Base-by-base conservation (phyloP, 129 eudicot species). In the Logfia minima region DNA sequence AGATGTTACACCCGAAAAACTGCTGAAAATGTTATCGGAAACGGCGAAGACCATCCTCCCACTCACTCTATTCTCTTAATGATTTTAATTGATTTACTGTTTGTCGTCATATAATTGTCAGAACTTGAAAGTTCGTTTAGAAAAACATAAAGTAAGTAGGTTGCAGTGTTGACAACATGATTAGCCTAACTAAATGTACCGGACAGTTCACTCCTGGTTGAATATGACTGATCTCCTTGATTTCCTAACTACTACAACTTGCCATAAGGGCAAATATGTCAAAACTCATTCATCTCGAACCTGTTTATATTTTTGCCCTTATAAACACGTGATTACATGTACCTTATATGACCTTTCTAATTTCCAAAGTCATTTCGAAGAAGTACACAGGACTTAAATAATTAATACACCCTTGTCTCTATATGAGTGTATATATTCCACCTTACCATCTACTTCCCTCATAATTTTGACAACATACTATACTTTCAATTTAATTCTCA, bases 281-380 rank as follows among this genome's bases (percentile, higher is more conserved):
- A 73, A 66, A 55, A 35, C 75, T 13, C 62, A 1, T 7, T 4
- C 31, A 18, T 63, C 56, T 66, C 51, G 61, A 55, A 23, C 51
- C 31, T 32, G n/a, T 9, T 29, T 4, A 31, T 28, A 26, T 13
- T 72, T 10, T 1, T 29, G n/a, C 8, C 24, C 45, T 52, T 37
- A 55, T n/a, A 80, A 80, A 66, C 79, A 80, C 79, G 79, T 73
- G 83, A 66, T 45, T 51, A 52, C 75, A 70, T 45, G 18, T 37
- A 76, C 72, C 71, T 45, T 76, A 37, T 45, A 48, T 51, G 5
- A 51, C 29, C 63, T 62, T 61, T 26, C 55, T n/a, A 75, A 62
- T 29, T 31, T 11, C 3, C 5, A 29, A 29, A 18, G 24, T 32
- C 5, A 62, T 7, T 64, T 64, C 4, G n/a, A 29, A 11, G 17